Base-by-base conservation (phyloP, 208 protist species). In the Acanthamoeba divionensis region DNA sequence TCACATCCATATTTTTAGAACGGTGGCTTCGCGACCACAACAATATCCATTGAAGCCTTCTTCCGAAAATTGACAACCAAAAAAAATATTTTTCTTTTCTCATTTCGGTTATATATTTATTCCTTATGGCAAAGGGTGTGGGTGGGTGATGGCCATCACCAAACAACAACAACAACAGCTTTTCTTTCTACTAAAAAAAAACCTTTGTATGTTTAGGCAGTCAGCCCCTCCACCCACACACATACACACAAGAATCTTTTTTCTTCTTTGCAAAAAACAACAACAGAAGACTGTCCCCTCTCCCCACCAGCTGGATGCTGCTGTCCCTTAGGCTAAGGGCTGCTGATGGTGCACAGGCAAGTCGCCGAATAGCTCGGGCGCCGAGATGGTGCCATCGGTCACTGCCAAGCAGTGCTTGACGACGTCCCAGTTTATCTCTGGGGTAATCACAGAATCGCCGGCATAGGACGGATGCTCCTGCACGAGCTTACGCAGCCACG, bases 401-500 rank as follows among this genome's bases (percentile, higher is more conserved):
- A 79, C 85, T 0, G 45, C 50, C 85, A 90, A n/a, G 87, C 52
- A 88, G 31, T 50, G 36, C 48, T 91, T 13, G 31, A 96, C 41
- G 21, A 96, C 45, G 93, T 99, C 98, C 50, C 57, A 88, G 26
- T 36, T 88, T 36, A 99, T 98, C 13, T 92, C 82, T 38, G 96
- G 91, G 7, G 93, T 96, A 31, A 99, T 94, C 10, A 97, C 93
- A 0, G 97, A 98, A 95, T 99, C 98, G 12, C 98, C 90, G 48
- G 97, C 95, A 93, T 99, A 99, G 38, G 95, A 95, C 15, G 97
- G 95, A 91, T 99, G 98, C 60, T 93, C 69, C 38, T 92, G 69
- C 8, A 99, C 97, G 93, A 98, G 98, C 13, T 97, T 77, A 36
- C 98, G 95, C 44, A 98, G 95, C 92, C 97, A 99, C 73, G 95